Evolutionary conservation across 1,284 basidiomycete species (phyloP), one percentile per base, ranked within the genome.

Genomic region (Ganoderma resinaceum): DNA sequence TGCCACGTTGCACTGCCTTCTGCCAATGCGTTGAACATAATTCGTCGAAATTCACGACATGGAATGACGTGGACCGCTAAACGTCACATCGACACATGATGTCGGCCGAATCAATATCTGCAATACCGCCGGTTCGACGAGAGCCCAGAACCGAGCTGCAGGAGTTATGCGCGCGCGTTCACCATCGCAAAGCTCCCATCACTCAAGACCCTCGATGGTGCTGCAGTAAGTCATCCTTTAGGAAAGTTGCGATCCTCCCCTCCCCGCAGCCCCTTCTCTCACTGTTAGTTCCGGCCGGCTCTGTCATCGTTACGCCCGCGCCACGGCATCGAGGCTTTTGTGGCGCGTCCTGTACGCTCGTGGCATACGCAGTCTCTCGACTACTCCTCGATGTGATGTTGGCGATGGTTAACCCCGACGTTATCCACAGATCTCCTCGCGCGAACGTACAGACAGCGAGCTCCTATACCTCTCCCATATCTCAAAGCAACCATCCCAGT

Each of bases 371-470:
- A 23, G 46, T 8, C 29, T 55, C 52, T 55, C 52, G 16, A 29
- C 37, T n/a, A 8, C 33, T 26, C 37, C 35, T 26, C 23, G 11
- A 11, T 16, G 58, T 40, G 37, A n/a, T n/a, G 37, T 23, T 6
- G 20, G 33, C 23, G 31, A 33, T 23, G 20, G 33, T 31, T 58
- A 31, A 58, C 55, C 33, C 3, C 20, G 18, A 12, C n/a, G 6
- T 23, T 40, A 23, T 60, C 23, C 37, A 60, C 75, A 95, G 91
- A 87, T 97, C 63, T 86, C 90, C 5, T 66, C 79, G 9, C 88
- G 86, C 70, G 95, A 97, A 77, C 85, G 97, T 43, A 84, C 81
- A n/a, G 97, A 98, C 75, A 90, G 92, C 61, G 96, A 98, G 80
- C 80, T 95, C 52, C 94, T 92, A 77, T 97, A 96, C 80, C 82